Evolutionary conservation across 1,284 basidiomycete species (phyloP).

Genomic region (Phylloboletellus chloephorus): DNA sequence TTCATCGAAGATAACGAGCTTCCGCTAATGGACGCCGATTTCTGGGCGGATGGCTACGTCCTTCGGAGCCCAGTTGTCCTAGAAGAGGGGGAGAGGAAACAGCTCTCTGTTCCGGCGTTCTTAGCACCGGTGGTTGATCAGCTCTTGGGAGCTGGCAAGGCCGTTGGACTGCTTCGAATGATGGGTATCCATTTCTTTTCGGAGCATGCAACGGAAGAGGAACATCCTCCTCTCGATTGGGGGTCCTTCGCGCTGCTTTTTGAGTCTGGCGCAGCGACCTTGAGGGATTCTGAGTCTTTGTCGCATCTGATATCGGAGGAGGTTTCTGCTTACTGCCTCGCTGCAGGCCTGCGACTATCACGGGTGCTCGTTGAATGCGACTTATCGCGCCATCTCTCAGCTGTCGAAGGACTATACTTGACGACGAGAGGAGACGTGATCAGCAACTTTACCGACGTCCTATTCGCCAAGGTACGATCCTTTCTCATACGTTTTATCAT

Average conservation of each 20-base stretch:
- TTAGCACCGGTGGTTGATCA: slow-evolving; percentile 52
- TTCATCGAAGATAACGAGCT: slow-evolving; percentile 71
- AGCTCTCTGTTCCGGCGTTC: slow-evolving; percentile 52
- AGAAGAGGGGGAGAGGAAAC: slow-evolving; percentile 31
- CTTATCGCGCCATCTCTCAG: slow-evolving; percentile 61
- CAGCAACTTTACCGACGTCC: slow-evolving; percentile 61
- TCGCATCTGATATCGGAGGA: slow-evolving; percentile 58
- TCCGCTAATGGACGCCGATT: slow-evolving; percentile 65
- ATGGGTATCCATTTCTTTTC: slow-evolving; percentile 31
- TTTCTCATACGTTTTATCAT: background rate
- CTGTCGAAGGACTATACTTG: slow-evolving; percentile 69
- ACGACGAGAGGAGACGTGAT: slow-evolving; percentile 71
- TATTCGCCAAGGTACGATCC: slow-evolving; percentile 63
- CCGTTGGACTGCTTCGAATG: slow-evolving; percentile 63
- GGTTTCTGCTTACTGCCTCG: slow-evolving; percentile 54
- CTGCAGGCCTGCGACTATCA: slow-evolving; percentile 52
- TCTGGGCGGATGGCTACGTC: slow-evolving; percentile 73
- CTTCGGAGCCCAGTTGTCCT: slow-evolving; percentile 41
- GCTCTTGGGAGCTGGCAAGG: slow-evolving; percentile 72
- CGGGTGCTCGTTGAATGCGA: slow-evolving; percentile 63
- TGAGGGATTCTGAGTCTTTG: slow-evolving; percentile 55
- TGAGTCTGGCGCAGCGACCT: slow-evolving; percentile 18
- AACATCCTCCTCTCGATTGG: slow-evolving; percentile 17
- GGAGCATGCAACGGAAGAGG: slow-evolving; percentile 22
- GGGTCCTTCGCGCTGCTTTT: slow-evolving; percentile 33